These are phyloP conservation scores for Uronychia setigera DNA, from an alignment of 73 alveolate genomes.

Conservation along the genomic window DNA sequence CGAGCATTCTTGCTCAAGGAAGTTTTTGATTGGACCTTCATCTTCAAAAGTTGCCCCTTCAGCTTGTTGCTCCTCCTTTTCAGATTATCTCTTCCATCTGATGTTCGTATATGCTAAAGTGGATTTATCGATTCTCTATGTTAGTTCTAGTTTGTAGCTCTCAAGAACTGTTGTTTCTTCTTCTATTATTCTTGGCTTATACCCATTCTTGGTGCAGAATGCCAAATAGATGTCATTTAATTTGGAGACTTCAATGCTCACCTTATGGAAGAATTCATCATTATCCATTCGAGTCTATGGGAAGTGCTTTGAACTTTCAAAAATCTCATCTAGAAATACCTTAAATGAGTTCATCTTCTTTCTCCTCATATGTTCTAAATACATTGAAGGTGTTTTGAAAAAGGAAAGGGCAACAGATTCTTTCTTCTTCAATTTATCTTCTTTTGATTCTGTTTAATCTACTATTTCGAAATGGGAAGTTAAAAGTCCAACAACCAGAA, in stretches of 20 bases:
- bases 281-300: slow-evolving; percentile 1
- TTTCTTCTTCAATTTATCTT: too few relatives aligned
- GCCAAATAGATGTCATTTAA: slow-evolving; percentile 1
- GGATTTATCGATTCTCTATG: background rate
- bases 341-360: slow-evolving; percentile 6
- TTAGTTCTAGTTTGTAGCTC: background rate
- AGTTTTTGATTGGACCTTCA: slow-evolving; percentile 1
- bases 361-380: slow-evolving; percentile 15
- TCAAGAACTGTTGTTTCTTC: slow-evolving; percentile 1
- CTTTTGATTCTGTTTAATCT: background rate
- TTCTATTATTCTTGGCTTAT: slow-evolving; percentile 7
- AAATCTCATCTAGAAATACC: background rate
- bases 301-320: slow-evolving; percentile 17
- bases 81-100: slow-evolving; percentile 20
- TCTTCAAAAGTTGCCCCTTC: background rate
- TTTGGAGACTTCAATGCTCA: background rate
- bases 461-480: background rate
- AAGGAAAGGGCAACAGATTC: slow-evolving; percentile 28
- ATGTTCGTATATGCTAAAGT: slow-evolving; percentile 20
- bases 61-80: too few relatives aligned
- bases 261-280: background rate
- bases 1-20: slow-evolving; percentile 8
- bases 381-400: slow-evolving; percentile 15
- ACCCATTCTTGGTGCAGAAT: slow-evolving; percentile 25
- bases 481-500: slow-evolving; percentile 9